Conservation (phyloP, 2,329 filamentous ascomycete species). For the Nigrograna mackinnonii region DNA sequence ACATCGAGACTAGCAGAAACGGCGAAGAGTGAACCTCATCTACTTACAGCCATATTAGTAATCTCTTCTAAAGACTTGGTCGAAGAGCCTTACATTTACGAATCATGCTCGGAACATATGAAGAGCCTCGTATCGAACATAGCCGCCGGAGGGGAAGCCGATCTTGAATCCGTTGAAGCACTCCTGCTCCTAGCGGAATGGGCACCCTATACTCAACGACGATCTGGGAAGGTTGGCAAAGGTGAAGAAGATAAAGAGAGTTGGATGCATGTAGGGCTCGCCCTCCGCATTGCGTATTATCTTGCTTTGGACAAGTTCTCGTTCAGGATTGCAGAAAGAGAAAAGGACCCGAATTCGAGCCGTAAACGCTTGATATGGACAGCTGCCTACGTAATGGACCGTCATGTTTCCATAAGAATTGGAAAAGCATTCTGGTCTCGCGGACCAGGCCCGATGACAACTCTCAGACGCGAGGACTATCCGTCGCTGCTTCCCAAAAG, state of each 20-base stretch:
- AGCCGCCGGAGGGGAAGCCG: constrained; percentile 67
- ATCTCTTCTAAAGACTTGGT: constrained; percentile 73
- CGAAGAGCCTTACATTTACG: constrained; percentile 65
- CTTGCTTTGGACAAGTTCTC: constrained; percentile 71
- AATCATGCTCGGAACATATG: constrained; percentile 71
- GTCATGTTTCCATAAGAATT: constrained; percentile 67
- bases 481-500: constrained; percentile 64
- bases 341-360: constrained; percentile 62
- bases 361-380: constrained; percentile 72
- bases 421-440: constrained; percentile 76
- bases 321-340: constrained; percentile 63
- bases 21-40: constrained; percentile 65
- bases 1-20: constrained; percentile 57
- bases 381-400: constrained; percentile 44
- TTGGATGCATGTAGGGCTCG: constrained; percentile 77
- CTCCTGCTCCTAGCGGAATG: constrained; percentile 72
- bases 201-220: constrained; percentile 68
- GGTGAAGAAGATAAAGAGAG: constrained; percentile 75
- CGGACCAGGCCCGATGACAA: constrained; percentile 68
- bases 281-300: constrained; percentile 71
- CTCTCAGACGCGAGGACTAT: constrained; percentile 68
- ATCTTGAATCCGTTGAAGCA: constrained; percentile 72
- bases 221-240: constrained; percentile 66
- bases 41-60: constrained; percentile 71
- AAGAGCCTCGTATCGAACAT: constrained; percentile 69